Percentiles rank a stretch among this genome's conserved stretches.
Conservation (phyloP, 495 filamentous ascomycete genomes). For the Trichoderma gamsii region DNA sequence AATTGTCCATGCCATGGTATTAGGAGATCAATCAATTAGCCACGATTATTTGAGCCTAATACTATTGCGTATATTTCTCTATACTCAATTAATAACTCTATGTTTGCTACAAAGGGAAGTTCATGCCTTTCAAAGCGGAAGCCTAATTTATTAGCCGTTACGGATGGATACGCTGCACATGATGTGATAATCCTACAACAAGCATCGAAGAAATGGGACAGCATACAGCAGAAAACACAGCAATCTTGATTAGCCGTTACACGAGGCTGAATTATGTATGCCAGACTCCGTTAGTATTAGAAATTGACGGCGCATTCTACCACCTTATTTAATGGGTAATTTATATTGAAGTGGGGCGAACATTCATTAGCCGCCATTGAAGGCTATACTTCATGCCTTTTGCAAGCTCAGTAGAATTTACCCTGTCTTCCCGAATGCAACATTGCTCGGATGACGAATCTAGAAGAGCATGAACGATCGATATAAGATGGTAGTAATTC, state of each 20-base stretch:
- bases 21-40: no score
- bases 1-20: no score
- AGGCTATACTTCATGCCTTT: not conserved
- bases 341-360: not conserved
- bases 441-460: not conserved
- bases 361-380: constrained; percentile 4
- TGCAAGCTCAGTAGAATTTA: not conserved
- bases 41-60: no score
- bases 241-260: not conserved
- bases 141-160: not conserved
- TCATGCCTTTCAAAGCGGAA: not conserved
- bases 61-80: no score
- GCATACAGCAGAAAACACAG: not conserved
- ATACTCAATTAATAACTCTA: no score
- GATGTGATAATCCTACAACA: not conserved
- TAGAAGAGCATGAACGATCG: not conserved
- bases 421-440: not conserved
- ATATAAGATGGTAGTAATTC: not conserved
- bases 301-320: not conserved
- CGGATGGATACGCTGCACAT: not conserved
- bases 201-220: not conserved
- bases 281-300: not conserved
- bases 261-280: not conserved
- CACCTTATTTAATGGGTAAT: constrained; percentile 5
- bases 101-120: no score